Conservation (phyloP, 768 basidiomycete genomes). For the Boletus pseudopeckii region DNA sequence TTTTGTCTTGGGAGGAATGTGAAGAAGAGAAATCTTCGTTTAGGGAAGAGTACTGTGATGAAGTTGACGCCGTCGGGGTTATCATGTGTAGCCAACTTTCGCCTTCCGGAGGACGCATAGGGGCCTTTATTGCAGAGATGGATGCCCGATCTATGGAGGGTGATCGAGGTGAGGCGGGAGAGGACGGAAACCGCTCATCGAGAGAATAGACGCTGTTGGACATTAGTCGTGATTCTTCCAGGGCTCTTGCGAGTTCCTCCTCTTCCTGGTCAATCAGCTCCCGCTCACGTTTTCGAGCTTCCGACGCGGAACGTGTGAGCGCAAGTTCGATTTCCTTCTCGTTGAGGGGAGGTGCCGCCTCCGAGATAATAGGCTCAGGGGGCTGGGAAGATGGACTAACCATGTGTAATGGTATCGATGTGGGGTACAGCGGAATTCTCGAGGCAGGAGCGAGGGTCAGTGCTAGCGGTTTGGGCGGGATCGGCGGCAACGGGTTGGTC, state of each 20-base stretch:
- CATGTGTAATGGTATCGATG: constrained; percentile 26
- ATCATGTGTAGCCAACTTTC: constrained; percentile 32
- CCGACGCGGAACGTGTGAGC: constrained; percentile 43
- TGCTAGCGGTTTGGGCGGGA: constrained; percentile 39
- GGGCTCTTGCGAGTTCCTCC: constrained; percentile 60
- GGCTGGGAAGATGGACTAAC: constrained; percentile 6
- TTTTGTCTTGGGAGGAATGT: constrained; percentile 20
- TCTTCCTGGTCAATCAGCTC: constrained; percentile 45
- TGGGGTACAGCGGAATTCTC: constrained; percentile 33
- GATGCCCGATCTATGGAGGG: constrained; percentile 17
- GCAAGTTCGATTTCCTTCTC: constrained; percentile 48
- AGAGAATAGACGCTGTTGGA: constrained; percentile 9
- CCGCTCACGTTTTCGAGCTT: constrained; percentile 32
- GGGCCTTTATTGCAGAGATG: constrained; percentile 10
- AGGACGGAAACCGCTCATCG: constrained; percentile 4
- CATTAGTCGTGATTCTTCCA: constrained; percentile 49
- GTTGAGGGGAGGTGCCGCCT: constrained; percentile 29
- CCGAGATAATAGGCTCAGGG: constrained; percentile 1
- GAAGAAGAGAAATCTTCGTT: constrained; percentile 29
- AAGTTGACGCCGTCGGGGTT: constrained; percentile 25
- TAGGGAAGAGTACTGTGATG: constrained; percentile 13
- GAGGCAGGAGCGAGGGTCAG: constrained; percentile 11
- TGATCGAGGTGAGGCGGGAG: constrained; percentile 4
- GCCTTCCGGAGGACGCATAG: constrained; percentile 21
- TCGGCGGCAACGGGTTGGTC: constrained; percentile 35